Conservation (phyloP, 163 green algal species). For the Scenedesmus sp. region DNA sequence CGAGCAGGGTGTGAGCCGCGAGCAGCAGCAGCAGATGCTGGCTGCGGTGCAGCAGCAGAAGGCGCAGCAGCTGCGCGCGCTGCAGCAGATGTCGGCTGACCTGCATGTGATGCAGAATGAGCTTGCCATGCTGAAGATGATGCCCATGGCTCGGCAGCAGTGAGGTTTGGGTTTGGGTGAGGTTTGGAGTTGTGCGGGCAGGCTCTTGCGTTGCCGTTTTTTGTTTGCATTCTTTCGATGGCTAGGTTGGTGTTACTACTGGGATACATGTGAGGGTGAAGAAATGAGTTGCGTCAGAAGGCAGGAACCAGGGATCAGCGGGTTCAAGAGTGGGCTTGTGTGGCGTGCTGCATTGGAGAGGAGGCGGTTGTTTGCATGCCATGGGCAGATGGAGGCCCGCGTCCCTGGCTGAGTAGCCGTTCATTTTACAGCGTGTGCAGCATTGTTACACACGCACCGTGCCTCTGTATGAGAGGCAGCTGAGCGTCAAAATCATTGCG, state of each 20-base stretch:
- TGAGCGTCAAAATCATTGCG: too few relatives aligned
- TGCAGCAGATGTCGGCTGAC: not conserved
- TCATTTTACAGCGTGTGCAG: not conserved
- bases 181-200: not conserved
- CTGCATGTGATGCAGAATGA: slow-evolving; percentile 2
- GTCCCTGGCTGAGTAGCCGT: not conserved
- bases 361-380: not conserved
- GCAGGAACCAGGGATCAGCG: not conserved
- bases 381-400: not conserved
- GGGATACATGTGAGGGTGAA: not conserved
- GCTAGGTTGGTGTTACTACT: not conserved
- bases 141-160: not conserved
- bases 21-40: not conserved
- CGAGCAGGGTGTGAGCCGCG: not conserved
- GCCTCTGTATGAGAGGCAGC: too few relatives aligned
- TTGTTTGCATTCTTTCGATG: not conserved
- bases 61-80: not conserved
- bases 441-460: too few relatives aligned
- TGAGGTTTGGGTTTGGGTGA: not conserved
- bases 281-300: not conserved
- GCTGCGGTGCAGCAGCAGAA: not conserved
- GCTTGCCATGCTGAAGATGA: not conserved
- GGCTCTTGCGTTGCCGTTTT: not conserved
- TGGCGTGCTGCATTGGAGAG: not conserved
- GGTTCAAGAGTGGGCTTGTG: not conserved